Base-by-base conservation (phyloP, 257 asterid species). In the Craterostigma plantagineum region DNA sequence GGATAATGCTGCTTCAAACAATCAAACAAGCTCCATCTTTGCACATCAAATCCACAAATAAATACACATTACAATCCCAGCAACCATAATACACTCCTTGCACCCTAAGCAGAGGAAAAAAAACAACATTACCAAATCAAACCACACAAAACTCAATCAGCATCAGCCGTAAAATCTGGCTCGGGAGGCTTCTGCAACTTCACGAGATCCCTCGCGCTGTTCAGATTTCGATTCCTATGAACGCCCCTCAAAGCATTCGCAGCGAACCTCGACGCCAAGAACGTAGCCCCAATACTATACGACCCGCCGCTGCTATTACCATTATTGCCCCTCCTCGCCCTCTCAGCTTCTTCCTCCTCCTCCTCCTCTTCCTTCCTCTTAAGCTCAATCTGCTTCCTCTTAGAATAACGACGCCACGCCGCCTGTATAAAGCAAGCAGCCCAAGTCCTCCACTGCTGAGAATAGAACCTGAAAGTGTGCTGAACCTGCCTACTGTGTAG, bases 371-470 rank as follows among this genome's bases (percentile, higher is more conserved):
- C 78, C 64, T 74, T 77, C 30, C 76, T 59, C 41, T 69, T 64
- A 40, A 58, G 64, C 51, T 73, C 85, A 70, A 74, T 15, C 7
- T 72, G 51, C 60, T 71, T 86, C 79, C 72, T 81, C 60, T 92
- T 62, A 9, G 61, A 44, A 36, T 68, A 61, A 2, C 94, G 78
- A 4, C 81, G 59, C 94, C 93, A 86, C 0, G 87, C 94, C 0
- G 92, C 97, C 54, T 86, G 97, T 33, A 86, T 55, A 12, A 78
- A 81, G 48, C 91, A 73, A 9, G 97, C 97, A 0, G 97, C 97
- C 97, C 94, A 86, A 1, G 84, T 75, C 62, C 94, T 65, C 96
- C 96, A 86, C 37, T 86, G 94, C 54, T 77, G 94, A 0, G 96
- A 86, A 60, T 81, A 77, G 43, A 67, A 78, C 63, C 97, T 57